Evolutionary conservation across 2,329 filamentous ascomycete genomes (phyloP).

Genomic region (Colletotrichum lentis): DNA sequence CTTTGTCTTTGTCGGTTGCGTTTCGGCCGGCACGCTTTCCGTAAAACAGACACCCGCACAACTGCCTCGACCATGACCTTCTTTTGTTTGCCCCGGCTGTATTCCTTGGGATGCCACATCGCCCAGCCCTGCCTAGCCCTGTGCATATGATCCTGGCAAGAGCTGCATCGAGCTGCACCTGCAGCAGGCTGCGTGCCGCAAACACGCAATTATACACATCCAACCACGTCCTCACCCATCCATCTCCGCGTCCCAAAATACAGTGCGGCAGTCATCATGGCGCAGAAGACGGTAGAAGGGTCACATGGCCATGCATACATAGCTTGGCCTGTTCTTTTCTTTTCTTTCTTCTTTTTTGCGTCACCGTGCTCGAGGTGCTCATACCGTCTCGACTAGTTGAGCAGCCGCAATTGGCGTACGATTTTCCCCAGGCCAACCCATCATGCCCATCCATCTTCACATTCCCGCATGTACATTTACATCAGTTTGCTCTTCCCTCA

Average conservation of each 20-base stretch:
- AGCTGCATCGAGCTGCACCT: neutral
- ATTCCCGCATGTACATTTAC: neutral
- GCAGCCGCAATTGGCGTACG: neutral
- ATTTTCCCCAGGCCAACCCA: neutral
- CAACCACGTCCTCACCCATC: neutral
- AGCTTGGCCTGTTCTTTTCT: neutral
- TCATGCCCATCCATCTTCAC: neutral
- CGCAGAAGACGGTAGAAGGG: neutral
- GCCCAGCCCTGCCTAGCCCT: constrained; percentile 14
- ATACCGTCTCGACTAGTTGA: neutral
- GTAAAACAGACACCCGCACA: neutral
- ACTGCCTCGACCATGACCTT: neutral
- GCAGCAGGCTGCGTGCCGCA: neutral
- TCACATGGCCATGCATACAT: neutral
- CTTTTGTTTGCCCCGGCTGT: neutral
- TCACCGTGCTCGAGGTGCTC: neutral
- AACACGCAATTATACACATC: neutral
- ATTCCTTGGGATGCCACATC: neutral
- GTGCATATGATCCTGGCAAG: neutral
- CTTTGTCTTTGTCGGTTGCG: too few species aligned
- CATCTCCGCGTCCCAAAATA: neutral
- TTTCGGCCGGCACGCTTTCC: neutral
- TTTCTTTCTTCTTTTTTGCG: too few species aligned
- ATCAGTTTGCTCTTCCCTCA: neutral
- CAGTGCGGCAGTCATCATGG: neutral